Evolutionary conservation across 768 basidiomycete genomes (phyloP), one percentile per base, ranked within the genome.

Genomic region (Lactifluus piperatus): DNA sequence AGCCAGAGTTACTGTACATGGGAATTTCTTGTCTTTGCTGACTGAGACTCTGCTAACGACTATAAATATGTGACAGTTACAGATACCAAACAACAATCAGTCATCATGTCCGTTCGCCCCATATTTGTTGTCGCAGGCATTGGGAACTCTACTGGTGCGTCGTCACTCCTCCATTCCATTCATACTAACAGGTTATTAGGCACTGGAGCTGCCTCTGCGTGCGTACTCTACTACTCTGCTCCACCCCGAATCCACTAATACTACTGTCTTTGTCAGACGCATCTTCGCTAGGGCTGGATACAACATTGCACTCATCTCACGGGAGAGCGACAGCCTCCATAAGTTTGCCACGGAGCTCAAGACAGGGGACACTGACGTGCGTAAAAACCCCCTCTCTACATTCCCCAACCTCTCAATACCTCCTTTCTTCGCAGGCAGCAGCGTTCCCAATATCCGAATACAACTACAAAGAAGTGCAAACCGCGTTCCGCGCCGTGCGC

Each of bases 111-210:
- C 29, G 26, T 44, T 44, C 67, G 69, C 24, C 73, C 75, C 14
- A 67, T 77, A 60, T 65, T 75, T 50, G 69, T 77, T 51, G 71
- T 77, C 34, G 74, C 73, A 5, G 77, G 77, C 27, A 58, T 77
- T 16, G 77, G 77, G 1, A 74, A 71, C 45, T 72, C 73, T 18
- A 57, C 70, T 30, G 76, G 76, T 72, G 56, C 36, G 68, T 65
- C 29, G 26, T n/a, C 13, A 5, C n/a, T n/a, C n/a, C n/a, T n/a
- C n/a, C n/a, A n/a, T n/a, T n/a, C n/a, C n/a, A n/a, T 8, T 29
- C 5, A 5, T 29, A 22, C 20, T 7, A 26, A 51, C 30, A 22
- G 27, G 41, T 7, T 9, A 6, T 8, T 18, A 75, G 75, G 75
- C 26, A 75, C 74, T 30, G 75, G 75, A 24, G 74, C 67, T 24